Percentiles rank a stretch among this genome's conserved stretches.
Conservation (phyloP, 1,284 basidiomycete genomes). For the Schizophyllum commune region DNA sequence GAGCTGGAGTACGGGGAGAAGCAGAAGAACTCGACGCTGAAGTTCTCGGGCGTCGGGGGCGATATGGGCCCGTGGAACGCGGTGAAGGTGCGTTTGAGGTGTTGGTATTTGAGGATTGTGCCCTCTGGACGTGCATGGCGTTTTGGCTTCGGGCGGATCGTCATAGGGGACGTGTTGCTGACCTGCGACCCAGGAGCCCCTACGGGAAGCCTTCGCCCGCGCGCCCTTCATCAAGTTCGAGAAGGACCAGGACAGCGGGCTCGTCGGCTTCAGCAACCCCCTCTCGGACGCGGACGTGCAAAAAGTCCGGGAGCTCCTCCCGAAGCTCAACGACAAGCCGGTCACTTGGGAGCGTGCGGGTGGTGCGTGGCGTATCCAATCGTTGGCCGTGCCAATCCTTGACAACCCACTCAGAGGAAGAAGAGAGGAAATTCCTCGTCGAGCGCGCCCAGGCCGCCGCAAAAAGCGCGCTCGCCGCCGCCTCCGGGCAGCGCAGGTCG, state of each 20-base stretch:
- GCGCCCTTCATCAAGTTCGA: constrained; percentile 65
- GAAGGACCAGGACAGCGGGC: constrained; percentile 52
- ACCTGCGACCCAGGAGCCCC: constrained; percentile 42
- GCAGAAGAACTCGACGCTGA: constrained; percentile 60
- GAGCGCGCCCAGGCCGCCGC: constrained; percentile 65
- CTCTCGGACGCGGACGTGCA: constrained; percentile 61
- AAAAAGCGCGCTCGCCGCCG: constrained; percentile 34
- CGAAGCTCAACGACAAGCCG: constrained; percentile 52
- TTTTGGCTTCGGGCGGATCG: too few species aligned
- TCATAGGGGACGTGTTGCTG: too few species aligned
- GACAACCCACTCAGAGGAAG: too few species aligned
- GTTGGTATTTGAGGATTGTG: too few species aligned
- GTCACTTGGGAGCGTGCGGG: constrained; percentile 54
- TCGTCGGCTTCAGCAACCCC: constrained; percentile 69
- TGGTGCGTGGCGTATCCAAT: constrained; percentile 34
- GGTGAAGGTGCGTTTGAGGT: constrained; percentile 2
- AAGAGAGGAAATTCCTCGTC: constrained; percentile 63
- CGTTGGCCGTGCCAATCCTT: too few species aligned
- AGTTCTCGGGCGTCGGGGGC: constrained; percentile 57
- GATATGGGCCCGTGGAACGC: constrained; percentile 1
- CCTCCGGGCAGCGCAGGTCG: constrained; percentile 25
- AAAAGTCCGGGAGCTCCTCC: constrained; percentile 54
- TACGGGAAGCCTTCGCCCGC: constrained; percentile 71
- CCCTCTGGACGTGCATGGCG: too few species aligned
- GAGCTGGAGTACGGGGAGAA: constrained; percentile 34